Percentiles rank a stretch among this genome's conserved stretches.
Conservation (phyloP, 108 stramenopile species). For the Nannochloropsis salina region DNA sequence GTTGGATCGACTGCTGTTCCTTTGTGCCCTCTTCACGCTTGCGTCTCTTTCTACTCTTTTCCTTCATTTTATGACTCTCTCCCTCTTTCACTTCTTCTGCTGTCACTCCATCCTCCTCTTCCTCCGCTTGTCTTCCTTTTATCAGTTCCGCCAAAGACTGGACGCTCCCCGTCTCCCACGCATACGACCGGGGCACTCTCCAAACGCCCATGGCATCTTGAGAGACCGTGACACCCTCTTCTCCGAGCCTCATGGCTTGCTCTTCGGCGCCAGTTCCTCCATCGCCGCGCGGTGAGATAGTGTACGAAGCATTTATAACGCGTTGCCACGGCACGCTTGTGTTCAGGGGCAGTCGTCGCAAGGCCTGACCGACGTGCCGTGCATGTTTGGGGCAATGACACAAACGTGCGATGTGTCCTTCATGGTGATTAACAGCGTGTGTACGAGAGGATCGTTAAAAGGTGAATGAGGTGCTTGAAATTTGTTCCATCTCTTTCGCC, state of each 20-base stretch:
- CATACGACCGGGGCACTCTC: neutral
- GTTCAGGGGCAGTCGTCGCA: neutral
- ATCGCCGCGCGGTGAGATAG: neutral
- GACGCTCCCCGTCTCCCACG: neutral
- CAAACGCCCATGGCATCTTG: slow-evolving; percentile 7
- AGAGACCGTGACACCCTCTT: neutral
- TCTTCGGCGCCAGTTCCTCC: neutral
- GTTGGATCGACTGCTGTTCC: too few relatives aligned
- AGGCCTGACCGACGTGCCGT: neutral
- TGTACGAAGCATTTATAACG: neutral
- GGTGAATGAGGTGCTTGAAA: neutral
- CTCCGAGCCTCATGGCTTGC: neutral
- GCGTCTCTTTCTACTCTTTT: neutral
- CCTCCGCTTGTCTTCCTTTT: neutral
- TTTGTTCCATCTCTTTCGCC: neutral
- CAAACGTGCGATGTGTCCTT: slow-evolving; percentile 9
- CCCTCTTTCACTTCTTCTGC: neutral
- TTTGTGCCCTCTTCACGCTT: neutral
- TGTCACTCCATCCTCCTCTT: neutral
- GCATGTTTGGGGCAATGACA: slow-evolving; percentile 4
- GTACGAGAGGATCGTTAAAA: neutral
- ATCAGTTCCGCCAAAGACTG: neutral
- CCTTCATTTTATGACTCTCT: neutral
- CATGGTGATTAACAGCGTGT: neutral
- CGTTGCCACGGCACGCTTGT: neutral